phyloP scores from a whole-genome alignment of 2,329 filamentous ascomycete species.

The Mycosphaerella arachidis region DNA sequence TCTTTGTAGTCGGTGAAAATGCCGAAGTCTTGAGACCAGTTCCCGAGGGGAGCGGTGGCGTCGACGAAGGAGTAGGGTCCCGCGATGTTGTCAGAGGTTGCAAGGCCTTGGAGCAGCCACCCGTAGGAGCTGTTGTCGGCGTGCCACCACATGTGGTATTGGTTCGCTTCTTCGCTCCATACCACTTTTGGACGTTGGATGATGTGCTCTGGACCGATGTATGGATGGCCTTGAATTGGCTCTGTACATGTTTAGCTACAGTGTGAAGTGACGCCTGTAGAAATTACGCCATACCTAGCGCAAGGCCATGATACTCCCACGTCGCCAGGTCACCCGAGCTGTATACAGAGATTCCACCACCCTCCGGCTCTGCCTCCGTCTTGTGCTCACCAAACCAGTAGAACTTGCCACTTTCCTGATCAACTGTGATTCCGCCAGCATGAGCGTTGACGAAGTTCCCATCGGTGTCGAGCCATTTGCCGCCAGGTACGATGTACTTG shows the following conservation, averaged over 20 bases:
- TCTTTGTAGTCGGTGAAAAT: conserved; percentile 58
- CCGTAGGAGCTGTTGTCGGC: conserved; percentile 57
- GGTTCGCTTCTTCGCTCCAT: conserved; percentile 50
- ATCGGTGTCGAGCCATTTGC: conserved; percentile 56
- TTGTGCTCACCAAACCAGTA: conserved; percentile 63
- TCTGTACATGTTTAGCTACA: conserved; percentile 28
- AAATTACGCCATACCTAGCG: conserved; percentile 43
- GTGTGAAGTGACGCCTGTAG: background rate
- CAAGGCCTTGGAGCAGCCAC: conserved; percentile 54
- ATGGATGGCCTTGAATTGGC: conserved; percentile 51
- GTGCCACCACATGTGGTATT: conserved; percentile 62
- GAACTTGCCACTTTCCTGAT: conserved; percentile 51
- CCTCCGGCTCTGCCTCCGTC: conserved; percentile 53
- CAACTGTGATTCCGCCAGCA: conserved; percentile 53
- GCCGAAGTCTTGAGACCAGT: conserved; percentile 61
- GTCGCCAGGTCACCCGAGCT: conserved; percentile 58
- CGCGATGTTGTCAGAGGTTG: conserved; percentile 48
- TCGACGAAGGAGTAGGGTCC: conserved; percentile 54
- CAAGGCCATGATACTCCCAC: conserved; percentile 55
- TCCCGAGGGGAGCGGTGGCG: conserved; percentile 53
- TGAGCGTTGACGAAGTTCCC: conserved; percentile 60
- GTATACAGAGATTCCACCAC: conserved; percentile 57
- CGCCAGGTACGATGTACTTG: conserved; percentile 60
- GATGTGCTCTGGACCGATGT: conserved; percentile 53
- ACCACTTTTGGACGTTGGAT: conserved; percentile 61